Evolutionary conservation across 2,329 filamentous ascomycete species (phyloP).

Genomic region (Pleurostoma richardsiae): DNA sequence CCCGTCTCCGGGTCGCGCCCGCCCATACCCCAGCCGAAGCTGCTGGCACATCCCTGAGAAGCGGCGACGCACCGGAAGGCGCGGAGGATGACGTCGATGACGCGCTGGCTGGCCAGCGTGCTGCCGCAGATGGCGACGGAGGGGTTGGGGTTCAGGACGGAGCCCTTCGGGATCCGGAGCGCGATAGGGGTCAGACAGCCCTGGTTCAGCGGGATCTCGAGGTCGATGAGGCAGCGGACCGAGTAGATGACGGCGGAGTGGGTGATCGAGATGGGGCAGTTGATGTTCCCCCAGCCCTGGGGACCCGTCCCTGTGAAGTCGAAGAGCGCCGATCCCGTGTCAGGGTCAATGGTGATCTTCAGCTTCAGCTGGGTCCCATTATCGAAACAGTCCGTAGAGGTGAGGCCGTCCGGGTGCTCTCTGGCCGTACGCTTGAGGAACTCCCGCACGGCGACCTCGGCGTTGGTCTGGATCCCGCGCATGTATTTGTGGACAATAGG

Average conservation of each 20-base stretch:
- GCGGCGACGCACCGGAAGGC: constrained; percentile 12
- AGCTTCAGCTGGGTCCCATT: constrained; percentile 27
- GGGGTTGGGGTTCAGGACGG: constrained; percentile 24
- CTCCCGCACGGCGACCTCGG: constrained; percentile 27
- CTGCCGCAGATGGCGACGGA: constrained; percentile 14
- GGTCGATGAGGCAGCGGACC: constrained; percentile 24
- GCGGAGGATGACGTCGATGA: constrained; percentile 11
- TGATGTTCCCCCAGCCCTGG: constrained; percentile 27
- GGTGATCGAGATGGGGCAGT: constrained; percentile 27
- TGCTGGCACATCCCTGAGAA: constrained; percentile 11
- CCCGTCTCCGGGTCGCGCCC: constrained; percentile 11
- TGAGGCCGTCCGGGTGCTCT: constrained; percentile 27
- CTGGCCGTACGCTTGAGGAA: constrained; percentile 32
- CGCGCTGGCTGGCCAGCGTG: constrained; percentile 8
- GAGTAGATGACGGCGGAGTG: constrained; percentile 31
- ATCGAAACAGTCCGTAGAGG: constrained; percentile 26
- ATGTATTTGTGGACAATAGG: constrained; percentile 29
- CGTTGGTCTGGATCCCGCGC: constrained; percentile 34
- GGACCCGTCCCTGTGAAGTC: constrained; percentile 27
- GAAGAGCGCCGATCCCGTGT: constrained; percentile 21
- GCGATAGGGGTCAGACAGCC: constrained; percentile 26
- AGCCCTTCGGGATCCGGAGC: constrained; percentile 22
- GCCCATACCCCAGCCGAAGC: constrained; percentile 12
- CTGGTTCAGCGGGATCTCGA: constrained; percentile 29
- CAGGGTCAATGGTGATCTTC: constrained; percentile 19